Evolutionary conservation across 2,329 filamentous ascomycete genomes (phyloP).

Genomic region (Thelonectria olida): DNA sequence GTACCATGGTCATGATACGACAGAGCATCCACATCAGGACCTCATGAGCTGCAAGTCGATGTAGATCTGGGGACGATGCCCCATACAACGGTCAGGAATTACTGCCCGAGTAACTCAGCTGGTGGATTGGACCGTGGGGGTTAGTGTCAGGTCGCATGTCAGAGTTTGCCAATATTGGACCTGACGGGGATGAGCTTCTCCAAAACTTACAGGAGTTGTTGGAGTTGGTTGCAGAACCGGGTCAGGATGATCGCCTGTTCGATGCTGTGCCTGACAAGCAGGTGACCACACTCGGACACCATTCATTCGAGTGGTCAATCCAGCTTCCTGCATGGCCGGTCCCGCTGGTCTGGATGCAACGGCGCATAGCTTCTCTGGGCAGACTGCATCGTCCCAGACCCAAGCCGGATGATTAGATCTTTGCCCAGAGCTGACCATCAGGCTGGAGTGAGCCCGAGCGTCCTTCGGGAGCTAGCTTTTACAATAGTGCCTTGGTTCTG

Average conservation of each 20-base stretch:
- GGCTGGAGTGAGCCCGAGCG: not conserved
- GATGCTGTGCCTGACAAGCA: constrained; percentile 23
- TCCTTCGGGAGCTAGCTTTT: not conserved
- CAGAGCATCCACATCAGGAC: constrained; percentile 3
- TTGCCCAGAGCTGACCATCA: not conserved
- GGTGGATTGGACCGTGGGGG: constrained; percentile 31
- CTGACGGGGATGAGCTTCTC: not conserved
- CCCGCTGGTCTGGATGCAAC: not conserved
- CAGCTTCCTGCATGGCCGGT: constrained; percentile 5
- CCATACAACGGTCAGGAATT: constrained; percentile 7
- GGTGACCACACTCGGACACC: constrained; percentile 20
- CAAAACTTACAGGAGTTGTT: constrained; percentile 5
- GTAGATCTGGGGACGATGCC: constrained; percentile 34
- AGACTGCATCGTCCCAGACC: not conserved
- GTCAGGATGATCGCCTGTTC: constrained; percentile 13
- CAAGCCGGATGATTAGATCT: not conserved
- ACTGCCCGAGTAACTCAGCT: constrained; percentile 25
- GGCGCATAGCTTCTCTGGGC: not conserved
- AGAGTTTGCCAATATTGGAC: constrained; percentile 7
- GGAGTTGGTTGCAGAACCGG: constrained; percentile 19
- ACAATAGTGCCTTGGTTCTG: not conserved
- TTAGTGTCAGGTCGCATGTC: constrained; percentile 16
- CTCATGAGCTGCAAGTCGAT: constrained; percentile 22
- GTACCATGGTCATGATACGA: constrained; percentile 28
- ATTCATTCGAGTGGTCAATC: constrained; percentile 8